These are phyloP conservation scores for Trichoderma sp. DNA, from an alignment of 2,329 filamentous ascomycete species.

Conservation along the genomic window DNA sequence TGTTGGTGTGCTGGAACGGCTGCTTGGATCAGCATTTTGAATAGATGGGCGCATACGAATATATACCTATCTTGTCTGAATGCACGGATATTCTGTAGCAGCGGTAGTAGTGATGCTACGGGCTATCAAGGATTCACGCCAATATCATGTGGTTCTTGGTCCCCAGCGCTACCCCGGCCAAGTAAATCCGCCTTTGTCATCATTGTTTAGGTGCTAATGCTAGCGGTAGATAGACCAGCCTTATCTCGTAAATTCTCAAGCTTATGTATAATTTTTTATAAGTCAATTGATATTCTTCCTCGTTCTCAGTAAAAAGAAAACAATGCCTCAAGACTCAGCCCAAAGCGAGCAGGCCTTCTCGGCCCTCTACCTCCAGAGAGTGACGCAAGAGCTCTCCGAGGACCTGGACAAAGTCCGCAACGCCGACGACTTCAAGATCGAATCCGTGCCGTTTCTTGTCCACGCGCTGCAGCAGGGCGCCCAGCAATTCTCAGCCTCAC, in stretches of 20 bases:
- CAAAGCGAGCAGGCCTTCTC: constrained; percentile 49
- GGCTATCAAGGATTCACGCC: background rate
- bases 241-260: background rate
- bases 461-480: constrained; percentile 69
- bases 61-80: background rate
- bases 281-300: background rate
- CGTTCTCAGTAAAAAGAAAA: background rate
- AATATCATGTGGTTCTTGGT: background rate
- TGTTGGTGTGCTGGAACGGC: background rate
- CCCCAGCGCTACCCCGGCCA: background rate
- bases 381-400: constrained; percentile 70
- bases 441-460: constrained; percentile 65
- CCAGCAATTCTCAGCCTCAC: constrained; percentile 54
- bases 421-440: constrained; percentile 70
- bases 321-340: constrained; percentile 26
- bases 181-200: background rate
- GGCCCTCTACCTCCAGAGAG: constrained; percentile 68
- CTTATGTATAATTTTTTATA: background rate
- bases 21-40: background rate
- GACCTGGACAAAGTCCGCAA: constrained; percentile 70
- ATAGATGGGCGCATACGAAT: background rate
- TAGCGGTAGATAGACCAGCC: background rate
- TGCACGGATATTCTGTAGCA: background rate
- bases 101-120: background rate
- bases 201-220: background rate